Conservation (phyloP, 768 basidiomycete genomes). For the Xerocomus brunneocitrinus region DNA sequence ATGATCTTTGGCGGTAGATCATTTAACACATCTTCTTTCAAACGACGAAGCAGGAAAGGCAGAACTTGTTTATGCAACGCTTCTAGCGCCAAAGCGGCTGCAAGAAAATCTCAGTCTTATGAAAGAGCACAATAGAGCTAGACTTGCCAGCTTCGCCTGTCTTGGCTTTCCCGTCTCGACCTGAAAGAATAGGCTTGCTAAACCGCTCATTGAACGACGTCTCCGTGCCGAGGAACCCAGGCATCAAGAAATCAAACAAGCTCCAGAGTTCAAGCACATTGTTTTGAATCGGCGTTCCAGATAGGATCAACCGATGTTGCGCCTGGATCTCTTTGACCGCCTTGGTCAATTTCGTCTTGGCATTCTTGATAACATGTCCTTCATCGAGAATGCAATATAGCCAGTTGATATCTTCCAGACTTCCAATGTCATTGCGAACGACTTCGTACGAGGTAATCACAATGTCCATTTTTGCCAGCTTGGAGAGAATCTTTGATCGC, state of each 20-base stretch:
- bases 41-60: slow-evolving; percentile 92
- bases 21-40: slow-evolving; percentile 95
- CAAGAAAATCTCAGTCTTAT: slow-evolving; percentile 1
- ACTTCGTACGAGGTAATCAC: slow-evolving; percentile 98
- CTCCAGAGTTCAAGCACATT: slow-evolving; percentile 99
- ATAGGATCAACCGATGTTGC: slow-evolving; percentile 90
- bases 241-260: slow-evolving; percentile 99
- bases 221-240: slow-evolving; percentile 97
- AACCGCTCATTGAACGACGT: slow-evolving; percentile 92
- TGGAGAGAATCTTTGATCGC: slow-evolving; percentile 61
- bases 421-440: slow-evolving; percentile 87
- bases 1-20: slow-evolving; percentile 99
- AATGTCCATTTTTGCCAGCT: slow-evolving; percentile 72
- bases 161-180: slow-evolving; percentile 92
- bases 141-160: slow-evolving; percentile 87
- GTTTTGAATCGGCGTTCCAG: slow-evolving; percentile 98
- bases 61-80: slow-evolving; percentile 97
- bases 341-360: slow-evolving; percentile 95
- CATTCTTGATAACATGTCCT: slow-evolving; percentile 98
- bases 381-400: slow-evolving; percentile 97
- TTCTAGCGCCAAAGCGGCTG: slow-evolving; percentile 91
- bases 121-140: not conserved
- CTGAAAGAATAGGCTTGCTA: slow-evolving; percentile 91
- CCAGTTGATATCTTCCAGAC: slow-evolving; percentile 74
- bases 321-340: slow-evolving; percentile 89